A percentile compares a stretch with the other conserved stretches of the same genome.
Conservation (phyloP, 2,329 filamentous ascomycete genomes). For the Neurospora sp. region DNA sequence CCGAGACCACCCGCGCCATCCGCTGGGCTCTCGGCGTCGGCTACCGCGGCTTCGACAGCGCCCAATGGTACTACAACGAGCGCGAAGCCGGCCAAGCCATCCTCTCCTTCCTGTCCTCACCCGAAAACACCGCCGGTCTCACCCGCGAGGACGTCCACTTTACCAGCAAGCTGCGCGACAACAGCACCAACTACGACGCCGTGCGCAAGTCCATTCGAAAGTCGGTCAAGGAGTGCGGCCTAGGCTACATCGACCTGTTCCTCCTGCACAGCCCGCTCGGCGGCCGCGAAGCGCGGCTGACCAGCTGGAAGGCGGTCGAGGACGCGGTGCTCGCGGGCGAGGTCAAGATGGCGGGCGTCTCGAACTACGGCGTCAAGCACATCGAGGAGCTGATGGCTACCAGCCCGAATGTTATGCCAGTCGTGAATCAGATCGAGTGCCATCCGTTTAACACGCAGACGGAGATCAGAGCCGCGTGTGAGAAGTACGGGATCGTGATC, state of each 20-base stretch:
- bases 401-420: constrained; percentile 41
- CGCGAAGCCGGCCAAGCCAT: constrained; percentile 59
- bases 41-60: constrained; percentile 42
- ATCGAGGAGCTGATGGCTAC: constrained; percentile 59
- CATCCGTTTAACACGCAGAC: constrained; percentile 73
- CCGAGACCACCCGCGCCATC: constrained; percentile 49
- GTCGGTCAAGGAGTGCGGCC: constrained; percentile 53
- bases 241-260: constrained; percentile 73
- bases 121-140: constrained; percentile 38
- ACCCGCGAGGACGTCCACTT: constrained; percentile 66
- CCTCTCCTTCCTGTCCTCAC: constrained; percentile 40
- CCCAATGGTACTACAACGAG: constrained; percentile 59
- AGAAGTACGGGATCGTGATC: constrained; percentile 56
- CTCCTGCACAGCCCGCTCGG: constrained; percentile 73
- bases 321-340: constrained; percentile 67
- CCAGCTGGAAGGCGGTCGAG: constrained; percentile 68
- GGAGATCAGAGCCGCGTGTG: constrained; percentile 57
- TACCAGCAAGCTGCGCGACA: constrained; percentile 67
- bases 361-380: constrained; percentile 69
- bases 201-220: constrained; percentile 57
- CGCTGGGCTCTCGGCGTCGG: constrained; percentile 44
- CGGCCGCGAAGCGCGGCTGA: constrained; percentile 54
- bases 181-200: constrained; percentile 53
- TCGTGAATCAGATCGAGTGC: constrained; percentile 73
- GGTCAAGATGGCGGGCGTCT: constrained; percentile 62